Conservation (phyloP, 306 rosid species). For the Alnus rubra region DNA sequence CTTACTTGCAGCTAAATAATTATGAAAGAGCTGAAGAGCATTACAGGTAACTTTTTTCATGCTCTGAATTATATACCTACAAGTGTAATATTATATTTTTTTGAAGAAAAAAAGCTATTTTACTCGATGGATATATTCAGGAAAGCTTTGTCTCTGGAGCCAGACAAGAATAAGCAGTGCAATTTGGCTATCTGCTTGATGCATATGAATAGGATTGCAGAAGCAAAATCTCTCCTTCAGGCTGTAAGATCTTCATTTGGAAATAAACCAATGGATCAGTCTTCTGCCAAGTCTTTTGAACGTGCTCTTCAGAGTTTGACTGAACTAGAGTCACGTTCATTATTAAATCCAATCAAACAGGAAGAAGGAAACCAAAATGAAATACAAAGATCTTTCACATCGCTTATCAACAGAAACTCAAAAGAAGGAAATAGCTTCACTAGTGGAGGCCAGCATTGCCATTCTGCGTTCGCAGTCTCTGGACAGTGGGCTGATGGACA, state of each 20-base stretch:
- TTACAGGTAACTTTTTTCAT: slow-evolving; percentile 53
- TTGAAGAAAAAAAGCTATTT: slow-evolving; percentile 1
- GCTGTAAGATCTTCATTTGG: slow-evolving; percentile 63
- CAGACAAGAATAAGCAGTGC: slow-evolving; percentile 87
- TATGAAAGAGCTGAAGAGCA: slow-evolving; percentile 67
- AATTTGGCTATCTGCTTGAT: slow-evolving; percentile 90
- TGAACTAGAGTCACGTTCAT: slow-evolving; percentile 41
- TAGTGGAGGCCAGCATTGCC: slow-evolving; percentile 1
- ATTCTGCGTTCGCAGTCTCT: neutral
- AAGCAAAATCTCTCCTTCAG: slow-evolving; percentile 79
- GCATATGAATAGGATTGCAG: slow-evolving; percentile 62
- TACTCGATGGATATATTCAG: slow-evolving; percentile 33
- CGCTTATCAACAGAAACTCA: slow-evolving; percentile 9
- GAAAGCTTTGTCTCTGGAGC: slow-evolving; percentile 73
- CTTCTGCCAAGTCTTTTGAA: slow-evolving; percentile 74
- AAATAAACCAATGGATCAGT: slow-evolving; percentile 70
- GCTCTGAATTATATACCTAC: neutral
- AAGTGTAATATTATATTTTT: neutral
- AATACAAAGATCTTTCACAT: slow-evolving; percentile 15
- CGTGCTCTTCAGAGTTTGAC: slow-evolving; percentile 64
- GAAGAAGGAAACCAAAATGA: slow-evolving; percentile 17
- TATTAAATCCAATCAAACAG: slow-evolving; percentile 9
- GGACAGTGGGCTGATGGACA: slow-evolving; percentile 17
- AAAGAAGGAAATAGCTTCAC: slow-evolving; percentile 6
- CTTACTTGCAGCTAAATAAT: slow-evolving; percentile 77